Conservation (phyloP, 768 basidiomycete species). For the Pisolithus marmoratus region DNA sequence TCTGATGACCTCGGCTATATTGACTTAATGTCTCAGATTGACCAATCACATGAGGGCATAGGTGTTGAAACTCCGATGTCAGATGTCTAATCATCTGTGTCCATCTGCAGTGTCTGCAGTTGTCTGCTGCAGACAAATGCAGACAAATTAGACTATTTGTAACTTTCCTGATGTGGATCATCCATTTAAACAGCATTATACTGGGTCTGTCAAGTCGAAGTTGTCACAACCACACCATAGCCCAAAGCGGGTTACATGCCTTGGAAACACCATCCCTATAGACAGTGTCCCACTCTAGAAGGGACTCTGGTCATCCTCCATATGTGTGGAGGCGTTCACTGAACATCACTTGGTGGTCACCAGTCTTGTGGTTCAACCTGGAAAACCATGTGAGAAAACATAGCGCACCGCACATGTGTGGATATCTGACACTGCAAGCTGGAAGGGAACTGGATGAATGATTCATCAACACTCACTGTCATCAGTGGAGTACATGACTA, state of each 20-base stretch:
- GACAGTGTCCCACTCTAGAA: conserved; percentile 39
- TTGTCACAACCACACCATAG: too few relatives aligned
- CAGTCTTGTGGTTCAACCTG: not conserved
- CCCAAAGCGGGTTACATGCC: conserved; percentile 28
- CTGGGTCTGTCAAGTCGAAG: conserved; percentile 29
- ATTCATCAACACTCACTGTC: conserved; percentile 37
- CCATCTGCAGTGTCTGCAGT: too few relatives aligned
- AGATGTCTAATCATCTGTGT: too few relatives aligned
- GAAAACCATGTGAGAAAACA: not conserved
- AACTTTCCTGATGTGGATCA: too few relatives aligned
- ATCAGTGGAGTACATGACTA: conserved; percentile 44
- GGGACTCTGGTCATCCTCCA: conserved; percentile 23
- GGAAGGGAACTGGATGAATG: conserved; percentile 40
- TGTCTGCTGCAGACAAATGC: too few relatives aligned
- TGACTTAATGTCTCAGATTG: too few relatives aligned
- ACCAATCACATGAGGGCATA: too few relatives aligned
- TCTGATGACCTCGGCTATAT: too few relatives aligned
- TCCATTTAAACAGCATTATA: conserved; percentile 34
- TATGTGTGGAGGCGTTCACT: conserved; percentile 34
- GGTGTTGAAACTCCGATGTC: too few relatives aligned
- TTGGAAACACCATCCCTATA: conserved; percentile 70
- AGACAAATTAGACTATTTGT: too few relatives aligned
- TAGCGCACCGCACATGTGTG: conserved; percentile 58
- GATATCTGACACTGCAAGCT: conserved; percentile 38
- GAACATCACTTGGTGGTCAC: conserved; percentile 38